Conservation (phyloP, 352 stramenopile species). For the Pythium vanterpoolii region DNA sequence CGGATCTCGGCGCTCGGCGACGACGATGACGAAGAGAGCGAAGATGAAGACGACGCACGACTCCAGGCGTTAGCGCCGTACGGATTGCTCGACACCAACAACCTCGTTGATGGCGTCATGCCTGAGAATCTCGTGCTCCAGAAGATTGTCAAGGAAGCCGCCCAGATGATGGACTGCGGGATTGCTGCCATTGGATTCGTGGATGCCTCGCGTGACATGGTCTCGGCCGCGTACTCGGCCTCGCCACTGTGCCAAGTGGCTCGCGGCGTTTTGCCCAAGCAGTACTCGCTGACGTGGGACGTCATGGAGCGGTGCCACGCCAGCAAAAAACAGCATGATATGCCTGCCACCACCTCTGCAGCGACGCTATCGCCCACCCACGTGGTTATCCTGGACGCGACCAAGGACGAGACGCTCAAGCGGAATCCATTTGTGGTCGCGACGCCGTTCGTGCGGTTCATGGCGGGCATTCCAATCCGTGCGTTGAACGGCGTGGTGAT, state of each 20-base stretch:
- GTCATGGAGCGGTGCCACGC: slow-evolving; percentile 41
- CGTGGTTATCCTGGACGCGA: slow-evolving; percentile 39
- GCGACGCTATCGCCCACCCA: no score
- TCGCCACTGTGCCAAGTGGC: slow-evolving; percentile 21
- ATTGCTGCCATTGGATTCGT: slow-evolving; percentile 67
- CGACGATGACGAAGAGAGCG: slow-evolving; percentile 16
- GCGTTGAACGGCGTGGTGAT: slow-evolving; percentile 47
- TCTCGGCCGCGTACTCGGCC: slow-evolving; percentile 45
- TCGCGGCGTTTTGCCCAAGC: slow-evolving; percentile 39
- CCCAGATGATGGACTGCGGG: slow-evolving; percentile 43
- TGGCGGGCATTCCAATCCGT: slow-evolving; percentile 51
- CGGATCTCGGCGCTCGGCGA: slow-evolving; percentile 12
- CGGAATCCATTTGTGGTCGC: slow-evolving; percentile 59
- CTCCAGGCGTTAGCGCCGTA: slow-evolving; percentile 42
- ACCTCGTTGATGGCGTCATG: slow-evolving; percentile 7
- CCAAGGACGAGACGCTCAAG: slow-evolving; percentile 36
- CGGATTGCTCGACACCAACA: slow-evolving; percentile 39
- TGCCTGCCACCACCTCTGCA: no score
- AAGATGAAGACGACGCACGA: slow-evolving; percentile 38
- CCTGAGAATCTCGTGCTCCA: slow-evolving; percentile 19
- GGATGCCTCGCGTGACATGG: slow-evolving; percentile 51
- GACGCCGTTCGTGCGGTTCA: slow-evolving; percentile 46
- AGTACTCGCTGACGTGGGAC: slow-evolving; percentile 53
- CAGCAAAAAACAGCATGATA: background rate
- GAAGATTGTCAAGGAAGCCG: slow-evolving; percentile 53